Conservation (phyloP, 2,329 filamentous ascomycete species). For the Alternaria tenuissima region DNA sequence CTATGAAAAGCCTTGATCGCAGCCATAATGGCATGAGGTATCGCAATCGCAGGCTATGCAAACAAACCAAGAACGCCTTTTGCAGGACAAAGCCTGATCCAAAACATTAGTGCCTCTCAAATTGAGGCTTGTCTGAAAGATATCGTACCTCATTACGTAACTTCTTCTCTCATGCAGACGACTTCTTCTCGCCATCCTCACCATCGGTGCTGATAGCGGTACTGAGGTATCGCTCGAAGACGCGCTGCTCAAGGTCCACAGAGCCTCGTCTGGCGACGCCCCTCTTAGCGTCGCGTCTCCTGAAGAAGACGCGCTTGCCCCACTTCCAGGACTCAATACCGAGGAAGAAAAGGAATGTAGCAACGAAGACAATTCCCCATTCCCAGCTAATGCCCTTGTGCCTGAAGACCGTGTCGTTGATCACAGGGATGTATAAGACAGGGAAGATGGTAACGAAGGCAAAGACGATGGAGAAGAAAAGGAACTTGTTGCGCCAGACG, state of each 20-base stretch:
- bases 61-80: slow-evolving; percentile 19
- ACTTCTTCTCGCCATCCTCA: slow-evolving; percentile 40
- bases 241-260: slow-evolving; percentile 41
- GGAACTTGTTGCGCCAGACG: slow-evolving; percentile 75
- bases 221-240: slow-evolving; percentile 46
- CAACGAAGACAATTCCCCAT: slow-evolving; percentile 72
- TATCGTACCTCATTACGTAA: neutral
- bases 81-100: slow-evolving; percentile 1
- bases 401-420: slow-evolving; percentile 71
- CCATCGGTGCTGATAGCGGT: slow-evolving; percentile 43
- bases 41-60: slow-evolving; percentile 37
- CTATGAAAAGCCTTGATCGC: slow-evolving; percentile 22
- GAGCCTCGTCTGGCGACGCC: slow-evolving; percentile 36
- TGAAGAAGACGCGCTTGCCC: slow-evolving; percentile 62
- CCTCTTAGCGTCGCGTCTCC: slow-evolving; percentile 31
- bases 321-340: slow-evolving; percentile 74
- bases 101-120: slow-evolving; percentile 7
- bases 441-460: slow-evolving; percentile 44
- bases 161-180: neutral
- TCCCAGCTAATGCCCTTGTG: slow-evolving; percentile 73
- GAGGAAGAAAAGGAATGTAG: slow-evolving; percentile 68
- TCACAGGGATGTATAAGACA: slow-evolving; percentile 69
- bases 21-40: slow-evolving; percentile 27
- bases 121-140: neutral
- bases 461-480: slow-evolving; percentile 56